Base-by-base conservation (phyloP, 768 basidiomycete species). In the Daedaleopsis nitida region DNA sequence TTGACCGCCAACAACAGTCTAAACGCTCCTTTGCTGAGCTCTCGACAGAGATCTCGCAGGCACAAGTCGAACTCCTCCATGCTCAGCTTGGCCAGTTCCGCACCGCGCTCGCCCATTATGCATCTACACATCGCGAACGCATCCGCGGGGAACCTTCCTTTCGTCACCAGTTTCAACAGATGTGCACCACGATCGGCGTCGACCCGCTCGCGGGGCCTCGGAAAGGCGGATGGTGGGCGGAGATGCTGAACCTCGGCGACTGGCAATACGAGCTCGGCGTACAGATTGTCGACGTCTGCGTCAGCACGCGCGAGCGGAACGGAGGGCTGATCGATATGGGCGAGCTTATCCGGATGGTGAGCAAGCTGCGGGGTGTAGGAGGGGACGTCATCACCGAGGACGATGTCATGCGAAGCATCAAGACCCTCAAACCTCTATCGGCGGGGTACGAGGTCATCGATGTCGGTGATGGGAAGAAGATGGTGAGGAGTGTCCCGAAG, bases 261-360 rank as follows among this genome's bases (percentile, higher is more conserved):
- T 98, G 95, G 94, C 91, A 95, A 68, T 91, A 93, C 71, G 96
- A 97, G 69, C 84, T 98, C 7, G 94, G 94, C 11, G 94, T 98
- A 42, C 96, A 96, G 77, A 91, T 96, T 62, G 93, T 97, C 53
- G 94, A 94, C 71, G 83, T 95, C 45, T 95, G 93, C 68, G 89
- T 95, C 48, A 90, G 85, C 77, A 95, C 92, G 16, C 80, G 94
- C 58, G 91, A 92, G 66, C 79, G 88, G 48, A 98, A 98, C 68
- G 97, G 97, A 0, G 97, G 97, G 0, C 75, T 99, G 55, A 93
- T 99, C 51, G 90, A 92, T 69, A 84, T 98, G 80, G 80, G 81
- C 7, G 95, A 98, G 73, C 80, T 98, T 47, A 77, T 97, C 24
- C 77, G 89, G 55, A 80, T 93, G 58, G 84, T 99, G 58, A 84